Evolutionary conservation across 805 yeast species (phyloP).

Genomic region (Geotrichum ghanense): DNA sequence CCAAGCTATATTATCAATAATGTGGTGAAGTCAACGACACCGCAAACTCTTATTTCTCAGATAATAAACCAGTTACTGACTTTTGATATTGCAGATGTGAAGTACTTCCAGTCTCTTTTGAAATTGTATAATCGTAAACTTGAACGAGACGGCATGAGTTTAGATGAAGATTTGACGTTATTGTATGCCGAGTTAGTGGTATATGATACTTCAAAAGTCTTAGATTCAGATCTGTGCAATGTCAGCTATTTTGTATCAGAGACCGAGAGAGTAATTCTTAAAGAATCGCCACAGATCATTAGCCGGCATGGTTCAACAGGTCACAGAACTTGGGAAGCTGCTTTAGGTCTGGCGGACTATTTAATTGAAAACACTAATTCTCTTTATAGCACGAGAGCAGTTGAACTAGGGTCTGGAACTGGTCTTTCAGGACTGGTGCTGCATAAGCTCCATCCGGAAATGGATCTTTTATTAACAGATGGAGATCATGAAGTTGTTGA

Average conservation of each 20-base stretch:
- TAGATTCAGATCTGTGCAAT: neutral
- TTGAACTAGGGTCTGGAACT: slow-evolving; percentile 87
- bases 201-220: neutral
- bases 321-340: slow-evolving; percentile 88
- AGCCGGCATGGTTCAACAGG: slow-evolving; percentile 67
- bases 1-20: neutral
- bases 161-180: neutral
- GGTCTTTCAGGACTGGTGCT: slow-evolving; percentile 55
- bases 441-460: slow-evolving; percentile 13
- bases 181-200: neutral
- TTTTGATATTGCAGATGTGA: neutral
- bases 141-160: neutral
- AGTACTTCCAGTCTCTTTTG: neutral
- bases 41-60: neutral
- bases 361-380: slow-evolving; percentile 20
- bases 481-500: slow-evolving; percentile 51
- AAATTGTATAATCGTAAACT: neutral
- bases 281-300: slow-evolving; percentile 19
- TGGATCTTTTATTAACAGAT: slow-evolving; percentile 44
- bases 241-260: neutral
- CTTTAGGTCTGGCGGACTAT: slow-evolving; percentile 50
- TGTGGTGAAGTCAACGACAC: neutral
- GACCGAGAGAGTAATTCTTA: slow-evolving; percentile 1
- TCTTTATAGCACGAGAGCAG: slow-evolving; percentile 24
- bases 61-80: neutral